A percentile compares a stretch with the other conserved stretches of the same genome.
Conservation (phyloP, 495 filamentous ascomycete species). For the Barbatosphaeria neglecta region DNA sequence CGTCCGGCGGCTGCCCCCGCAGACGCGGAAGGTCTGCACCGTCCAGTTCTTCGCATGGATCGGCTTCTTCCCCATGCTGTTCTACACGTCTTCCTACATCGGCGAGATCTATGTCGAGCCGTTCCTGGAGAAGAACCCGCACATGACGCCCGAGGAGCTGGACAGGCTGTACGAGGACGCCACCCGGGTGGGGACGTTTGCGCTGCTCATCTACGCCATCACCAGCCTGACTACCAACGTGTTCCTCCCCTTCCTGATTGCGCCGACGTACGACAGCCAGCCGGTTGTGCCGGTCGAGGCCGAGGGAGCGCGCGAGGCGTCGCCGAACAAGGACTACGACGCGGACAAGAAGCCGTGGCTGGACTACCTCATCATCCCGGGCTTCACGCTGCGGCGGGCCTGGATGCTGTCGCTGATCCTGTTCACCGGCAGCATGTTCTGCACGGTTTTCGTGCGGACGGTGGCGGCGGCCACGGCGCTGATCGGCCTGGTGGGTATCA, state of each 20-base stretch:
- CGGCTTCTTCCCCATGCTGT: conserved; percentile 90
- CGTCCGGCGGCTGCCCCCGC: conserved; percentile 60
- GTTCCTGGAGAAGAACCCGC: conserved; percentile 58
- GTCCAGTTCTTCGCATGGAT: conserved; percentile 88
- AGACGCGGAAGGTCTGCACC: conserved; percentile 71
- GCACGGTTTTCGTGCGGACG: conserved; percentile 62
- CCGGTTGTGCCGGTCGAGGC: conserved; percentile 6
- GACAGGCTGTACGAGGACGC: conserved; percentile 69
- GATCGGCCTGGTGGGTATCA: conserved; percentile 68
- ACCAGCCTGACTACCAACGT: conserved; percentile 69
- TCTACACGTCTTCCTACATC: conserved; percentile 86
- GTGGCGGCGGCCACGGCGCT: conserved; percentile 57
- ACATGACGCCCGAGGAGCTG: conserved; percentile 63
- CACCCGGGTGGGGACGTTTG: conserved; percentile 72
- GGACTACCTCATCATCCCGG: conserved; percentile 54
- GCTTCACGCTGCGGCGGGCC: conserved; percentile 72
- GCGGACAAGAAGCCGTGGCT: conserved; percentile 30
- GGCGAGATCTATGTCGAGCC: conserved; percentile 83
- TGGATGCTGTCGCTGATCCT: conserved; percentile 75
- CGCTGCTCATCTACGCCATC: conserved; percentile 76
- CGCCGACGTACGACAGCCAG: conserved; percentile 54
- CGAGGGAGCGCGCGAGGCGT: conserved; percentile 7
- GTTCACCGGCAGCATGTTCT: conserved; percentile 67
- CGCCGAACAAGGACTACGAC: conserved; percentile 14
- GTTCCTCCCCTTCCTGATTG: conserved; percentile 69